Evolutionary conservation across 139 green algal genomes (phyloP).

Genomic region (Chlorella sp.): DNA sequence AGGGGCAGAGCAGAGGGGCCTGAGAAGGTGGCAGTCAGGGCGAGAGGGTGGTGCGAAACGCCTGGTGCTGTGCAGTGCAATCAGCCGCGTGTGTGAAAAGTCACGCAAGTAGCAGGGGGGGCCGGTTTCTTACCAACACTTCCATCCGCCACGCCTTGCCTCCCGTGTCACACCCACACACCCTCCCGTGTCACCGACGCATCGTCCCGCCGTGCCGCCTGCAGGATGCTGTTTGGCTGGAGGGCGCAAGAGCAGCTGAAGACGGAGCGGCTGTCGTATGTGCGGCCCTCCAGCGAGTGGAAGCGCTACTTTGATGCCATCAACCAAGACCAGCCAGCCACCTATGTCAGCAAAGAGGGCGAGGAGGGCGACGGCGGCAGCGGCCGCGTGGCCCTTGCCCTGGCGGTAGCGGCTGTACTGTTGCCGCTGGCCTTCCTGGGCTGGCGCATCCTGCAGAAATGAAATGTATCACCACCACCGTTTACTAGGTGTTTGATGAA

Average conservation of each 20-base stretch:
- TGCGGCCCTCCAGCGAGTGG: conserved; percentile 22
- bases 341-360: background rate
- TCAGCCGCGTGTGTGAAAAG: too few species aligned
- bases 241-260: conserved; percentile 73
- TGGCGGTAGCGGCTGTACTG: background rate
- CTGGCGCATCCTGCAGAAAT: background rate
- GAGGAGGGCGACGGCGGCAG: background rate
- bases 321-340: background rate
- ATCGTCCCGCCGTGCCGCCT: background rate
- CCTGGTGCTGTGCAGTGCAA: background rate
- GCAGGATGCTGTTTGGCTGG: conserved; percentile 83
- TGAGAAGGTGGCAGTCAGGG: background rate
- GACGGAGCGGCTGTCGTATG: conserved; percentile 6
- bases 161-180: background rate
- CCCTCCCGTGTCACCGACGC: too few species aligned
- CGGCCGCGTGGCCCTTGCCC: background rate
- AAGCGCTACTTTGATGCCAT: conserved; percentile 51
- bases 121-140: too few species aligned
- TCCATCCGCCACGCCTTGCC: background rate
- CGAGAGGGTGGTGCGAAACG: too few species aligned
- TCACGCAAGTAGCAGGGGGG: too few species aligned
- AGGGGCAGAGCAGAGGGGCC: background rate
- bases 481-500: background rate
- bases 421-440: background rate
- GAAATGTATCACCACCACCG: background rate